phyloP scores from a whole-genome alignment of 352 stramenopile species.

The Globisporangium echinulatum region DNA sequence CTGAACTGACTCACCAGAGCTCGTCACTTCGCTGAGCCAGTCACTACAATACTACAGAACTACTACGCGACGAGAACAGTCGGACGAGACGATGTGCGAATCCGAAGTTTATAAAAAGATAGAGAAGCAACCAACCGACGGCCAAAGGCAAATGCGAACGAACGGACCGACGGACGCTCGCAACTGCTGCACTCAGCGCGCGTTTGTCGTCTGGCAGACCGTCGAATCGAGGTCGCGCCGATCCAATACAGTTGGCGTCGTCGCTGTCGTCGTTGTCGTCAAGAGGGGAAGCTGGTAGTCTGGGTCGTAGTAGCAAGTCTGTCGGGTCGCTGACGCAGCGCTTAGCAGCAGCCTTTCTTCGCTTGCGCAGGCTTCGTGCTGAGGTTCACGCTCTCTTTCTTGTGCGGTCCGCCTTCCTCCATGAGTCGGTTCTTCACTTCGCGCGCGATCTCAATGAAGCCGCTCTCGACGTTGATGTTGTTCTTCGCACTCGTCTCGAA shows the following conservation, averaged over 20 bases:
- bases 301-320: neutral
- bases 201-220: neutral
- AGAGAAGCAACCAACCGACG: neutral
- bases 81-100: no score
- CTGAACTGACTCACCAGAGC: neutral
- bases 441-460: constrained; percentile 85
- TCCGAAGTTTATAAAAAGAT: constrained; percentile 1
- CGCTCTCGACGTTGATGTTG: constrained; percentile 93
- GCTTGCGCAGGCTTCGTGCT: constrained; percentile 57
- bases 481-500: constrained; percentile 95
- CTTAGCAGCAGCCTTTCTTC: constrained; percentile 87
- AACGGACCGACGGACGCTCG: neutral
- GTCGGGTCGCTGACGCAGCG: neutral
- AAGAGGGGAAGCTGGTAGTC: neutral
- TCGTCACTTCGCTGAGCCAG: no score
- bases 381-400: constrained; percentile 83
- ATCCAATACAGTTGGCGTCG: neutral
- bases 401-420: constrained; percentile 82
- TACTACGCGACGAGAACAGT: no score
- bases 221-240: neutral
- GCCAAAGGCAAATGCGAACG: no score
- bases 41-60: no score
- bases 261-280: neutral
- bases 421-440: constrained; percentile 88
- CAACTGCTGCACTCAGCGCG: neutral